Evolutionary conservation across 164 flowering plant genomes (phyloP), one percentile per base, ranked within the genome.

Genomic region (Berberis thunbergii): DNA sequence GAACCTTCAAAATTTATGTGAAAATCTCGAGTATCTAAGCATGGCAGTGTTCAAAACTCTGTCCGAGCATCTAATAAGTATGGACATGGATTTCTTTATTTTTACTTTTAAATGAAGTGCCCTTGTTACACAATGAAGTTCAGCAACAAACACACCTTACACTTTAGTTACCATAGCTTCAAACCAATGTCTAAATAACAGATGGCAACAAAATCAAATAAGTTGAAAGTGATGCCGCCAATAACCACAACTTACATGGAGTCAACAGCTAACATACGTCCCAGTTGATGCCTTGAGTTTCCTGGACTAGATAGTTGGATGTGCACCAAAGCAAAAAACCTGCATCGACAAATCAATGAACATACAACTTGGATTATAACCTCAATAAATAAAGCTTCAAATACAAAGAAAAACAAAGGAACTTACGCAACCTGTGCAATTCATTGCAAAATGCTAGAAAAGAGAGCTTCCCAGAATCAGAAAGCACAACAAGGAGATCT

Each of bases 381-480:
- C 41, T 13, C 26, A 6, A 38, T 1, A 45, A 13, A 61, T 61
- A 61, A 45, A 7, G 4, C 7, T 44, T 40, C 26, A 62, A 26
- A 49, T 60, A 44, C 3, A 45, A 45, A 4, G 44, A 49, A 9
- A 59, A 45, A 26, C 45, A 41, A 63, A 49, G 65, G 58, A 64
- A 64, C 57, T 46, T 74, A 54, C 38, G 49, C 52, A 69, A 94
- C 99, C 99, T 94, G 86, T 86, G 93, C 96, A 94, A 89, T 81
- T 87, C 93, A 62, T 79, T 80, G 83, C 83, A 81, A 78, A 89
- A 94, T 43, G 86, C 43, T 49, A 94, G 88, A 74, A 94, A 77
- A 55, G 97, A 83, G 43, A 94, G 93, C 79, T 85, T 87, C 65
- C 97, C 97, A 60, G 97, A 94, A 82, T 94, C 99, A 43, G 99